A percentile compares a stretch with the other conserved stretches of the same genome.
Conservation (phyloP, 176 grass and related monocot genomes). For the Eleusine indica region DNA sequence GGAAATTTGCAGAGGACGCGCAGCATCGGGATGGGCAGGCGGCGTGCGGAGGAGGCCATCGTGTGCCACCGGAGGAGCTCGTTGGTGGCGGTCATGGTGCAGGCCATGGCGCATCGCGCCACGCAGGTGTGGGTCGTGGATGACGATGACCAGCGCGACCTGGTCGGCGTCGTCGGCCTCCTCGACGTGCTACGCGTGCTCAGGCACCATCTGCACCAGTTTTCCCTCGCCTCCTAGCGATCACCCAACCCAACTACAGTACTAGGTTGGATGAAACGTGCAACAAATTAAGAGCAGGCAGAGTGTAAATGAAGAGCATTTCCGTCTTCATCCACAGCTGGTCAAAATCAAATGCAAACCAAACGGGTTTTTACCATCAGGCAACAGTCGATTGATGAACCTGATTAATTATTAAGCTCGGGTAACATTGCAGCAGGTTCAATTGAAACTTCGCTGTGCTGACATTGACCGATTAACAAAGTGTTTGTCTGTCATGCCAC, state of each 20-base stretch:
- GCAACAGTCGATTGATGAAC: too few relatives aligned
- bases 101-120: slow-evolving; percentile 66
- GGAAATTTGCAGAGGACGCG: slow-evolving; percentile 22
- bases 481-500: not conserved
- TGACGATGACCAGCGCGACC: slow-evolving; percentile 33
- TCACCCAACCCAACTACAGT: not conserved
- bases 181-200: slow-evolving; percentile 62
- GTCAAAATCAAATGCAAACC: too few relatives aligned
- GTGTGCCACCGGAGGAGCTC: slow-evolving; percentile 66
- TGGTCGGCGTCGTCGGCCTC: slow-evolving; percentile 63
- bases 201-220: slow-evolving; percentile 43
- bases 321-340: not conserved
- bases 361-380: too few relatives aligned
- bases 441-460: not conserved
- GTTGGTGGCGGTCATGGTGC: slow-evolving; percentile 79
- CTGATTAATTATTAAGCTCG: too few relatives aligned
- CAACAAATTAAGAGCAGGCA: too few relatives aligned
- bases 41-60: slow-evolving; percentile 45
- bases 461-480: not conserved
- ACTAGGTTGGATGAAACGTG: too few relatives aligned
- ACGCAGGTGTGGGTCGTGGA: slow-evolving; percentile 78
- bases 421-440: too few relatives aligned
- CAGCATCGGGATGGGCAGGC: slow-evolving; percentile 21
- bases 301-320: not conserved
- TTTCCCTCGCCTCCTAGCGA: not conserved